A percentile compares a stretch with the other conserved stretches of the same genome.
These are phyloP conservation scores for Microstegium vimineum DNA, from an alignment of 176 grass and related monocot species.

Conservation along the genomic window DNA sequence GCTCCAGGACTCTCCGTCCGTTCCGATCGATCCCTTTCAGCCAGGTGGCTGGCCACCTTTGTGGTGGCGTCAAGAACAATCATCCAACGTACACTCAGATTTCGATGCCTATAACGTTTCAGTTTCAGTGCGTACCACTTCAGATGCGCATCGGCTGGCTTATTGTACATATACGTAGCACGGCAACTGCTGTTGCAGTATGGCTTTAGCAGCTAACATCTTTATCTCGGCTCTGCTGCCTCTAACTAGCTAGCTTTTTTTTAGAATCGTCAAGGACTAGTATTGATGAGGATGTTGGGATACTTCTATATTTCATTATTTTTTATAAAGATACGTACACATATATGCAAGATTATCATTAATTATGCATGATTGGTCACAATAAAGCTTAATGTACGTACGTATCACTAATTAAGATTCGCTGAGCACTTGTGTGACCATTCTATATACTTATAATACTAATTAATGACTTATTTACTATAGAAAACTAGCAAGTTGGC, in stretches of 20 bases:
- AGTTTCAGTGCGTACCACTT: slow-evolving; percentile 13
- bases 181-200: not conserved
- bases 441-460: not conserved
- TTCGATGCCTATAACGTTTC: slow-evolving; percentile 3
- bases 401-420: not conserved
- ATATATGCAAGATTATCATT: not conserved
- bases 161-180: not conserved
- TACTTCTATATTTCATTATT: not conserved
- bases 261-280: not conserved
- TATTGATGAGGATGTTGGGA: not conserved
- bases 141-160: not conserved
- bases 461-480: not conserved
- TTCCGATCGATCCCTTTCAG: not conserved
- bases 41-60: slow-evolving; percentile 23
- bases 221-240: not conserved
- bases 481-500: not conserved
- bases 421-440: not conserved
- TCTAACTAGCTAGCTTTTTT: not conserved
- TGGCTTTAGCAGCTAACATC: slow-evolving; percentile 1
- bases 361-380: not conserved
- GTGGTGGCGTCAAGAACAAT: slow-evolving; percentile 21
- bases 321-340: too few species aligned
- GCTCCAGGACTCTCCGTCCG: not conserved
- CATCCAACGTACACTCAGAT: not conserved
- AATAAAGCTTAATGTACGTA: not conserved